phyloP scores from a whole-genome alignment of 306 rosid genomes.

The Cucurbita moschata region DNA sequence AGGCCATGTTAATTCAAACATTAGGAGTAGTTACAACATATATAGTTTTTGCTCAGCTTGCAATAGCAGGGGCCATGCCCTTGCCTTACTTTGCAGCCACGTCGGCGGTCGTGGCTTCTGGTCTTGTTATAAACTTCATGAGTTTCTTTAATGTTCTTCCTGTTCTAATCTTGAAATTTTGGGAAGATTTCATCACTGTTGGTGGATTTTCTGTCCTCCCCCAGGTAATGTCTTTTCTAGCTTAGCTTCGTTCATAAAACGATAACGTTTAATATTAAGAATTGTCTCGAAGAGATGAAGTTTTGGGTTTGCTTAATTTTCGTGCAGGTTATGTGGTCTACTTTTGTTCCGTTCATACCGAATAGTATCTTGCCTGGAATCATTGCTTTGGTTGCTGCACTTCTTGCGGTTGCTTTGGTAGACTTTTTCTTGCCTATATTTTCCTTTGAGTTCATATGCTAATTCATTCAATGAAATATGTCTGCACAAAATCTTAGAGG shows the following conservation, averaged over 20 bases:
- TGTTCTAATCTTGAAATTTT: conserved; percentile 45
- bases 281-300: neutral
- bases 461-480: neutral
- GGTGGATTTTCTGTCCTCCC: conserved; percentile 81
- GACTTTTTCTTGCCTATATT: conserved; percentile 1
- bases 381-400: conserved; percentile 41
- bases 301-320: conserved; percentile 10
- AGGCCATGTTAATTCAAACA: conserved; percentile 71
- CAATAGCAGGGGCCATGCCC: conserved; percentile 81
- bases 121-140: conserved; percentile 62
- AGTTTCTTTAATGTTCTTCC: conserved; percentile 52
- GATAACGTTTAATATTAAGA: neutral
- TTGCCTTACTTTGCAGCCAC: conserved; percentile 48
- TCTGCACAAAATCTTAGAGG: neutral
- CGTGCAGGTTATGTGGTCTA: conserved; percentile 93
- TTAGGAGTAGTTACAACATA: conserved; percentile 51
- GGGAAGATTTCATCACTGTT: conserved; percentile 84
- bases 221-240: conserved; percentile 35
- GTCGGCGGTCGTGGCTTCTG: conserved; percentile 44
- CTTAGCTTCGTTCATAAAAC: neutral
- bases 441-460: neutral
- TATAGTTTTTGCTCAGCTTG: conserved; percentile 54
- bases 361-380: conserved; percentile 73
- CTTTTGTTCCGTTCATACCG: conserved; percentile 85
- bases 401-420: conserved; percentile 41